These are phyloP conservation scores for Saturnispora gosingensis DNA, from an alignment of 805 yeast species.

Conservation along the genomic window DNA sequence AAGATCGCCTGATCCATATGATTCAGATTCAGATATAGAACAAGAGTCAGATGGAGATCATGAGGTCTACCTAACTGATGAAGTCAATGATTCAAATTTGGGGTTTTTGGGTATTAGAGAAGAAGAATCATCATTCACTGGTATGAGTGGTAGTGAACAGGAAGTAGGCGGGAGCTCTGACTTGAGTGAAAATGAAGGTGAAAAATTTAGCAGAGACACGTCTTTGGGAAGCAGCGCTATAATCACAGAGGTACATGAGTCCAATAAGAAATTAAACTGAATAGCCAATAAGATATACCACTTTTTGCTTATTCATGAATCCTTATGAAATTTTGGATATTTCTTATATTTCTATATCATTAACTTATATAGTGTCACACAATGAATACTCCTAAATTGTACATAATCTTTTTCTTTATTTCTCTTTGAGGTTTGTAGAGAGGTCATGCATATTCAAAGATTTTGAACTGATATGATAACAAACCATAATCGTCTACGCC, in stretches of 20 bases:
- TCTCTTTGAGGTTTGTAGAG: too few relatives aligned
- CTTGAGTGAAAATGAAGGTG: slow-evolving; percentile 3
- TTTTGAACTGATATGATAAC: slow-evolving; percentile 46
- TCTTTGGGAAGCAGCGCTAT: not conserved
- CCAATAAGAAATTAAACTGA: not conserved
- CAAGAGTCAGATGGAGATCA: not conserved
- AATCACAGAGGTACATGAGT: not conserved
- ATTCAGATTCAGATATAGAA: not conserved
- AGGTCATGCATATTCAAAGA: slow-evolving; percentile 12
- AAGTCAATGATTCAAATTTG: slow-evolving; percentile 7
- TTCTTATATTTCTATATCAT: not conserved
- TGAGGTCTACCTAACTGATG: slow-evolving; percentile 1
- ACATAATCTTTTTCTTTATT: not conserved
- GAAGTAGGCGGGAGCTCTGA: not conserved
- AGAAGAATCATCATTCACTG: slow-evolving; percentile 1
- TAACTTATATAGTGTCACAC: not conserved
- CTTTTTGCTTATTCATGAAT: not conserved
- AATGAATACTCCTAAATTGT: not conserved
- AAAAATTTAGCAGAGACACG: not conserved
- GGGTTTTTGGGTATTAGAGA: slow-evolving; percentile 14
- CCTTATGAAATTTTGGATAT: not conserved
- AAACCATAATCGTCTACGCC: slow-evolving; percentile 87
- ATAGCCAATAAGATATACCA: not conserved
- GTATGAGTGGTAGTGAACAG: slow-evolving; percentile 1
- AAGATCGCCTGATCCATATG: not conserved